A percentile compares a stretch with the other conserved stretches of the same genome.
Evolutionary conservation across 108 stramenopile genomes (phyloP).

Genomic region (Cyclotella kingstonii): DNA sequence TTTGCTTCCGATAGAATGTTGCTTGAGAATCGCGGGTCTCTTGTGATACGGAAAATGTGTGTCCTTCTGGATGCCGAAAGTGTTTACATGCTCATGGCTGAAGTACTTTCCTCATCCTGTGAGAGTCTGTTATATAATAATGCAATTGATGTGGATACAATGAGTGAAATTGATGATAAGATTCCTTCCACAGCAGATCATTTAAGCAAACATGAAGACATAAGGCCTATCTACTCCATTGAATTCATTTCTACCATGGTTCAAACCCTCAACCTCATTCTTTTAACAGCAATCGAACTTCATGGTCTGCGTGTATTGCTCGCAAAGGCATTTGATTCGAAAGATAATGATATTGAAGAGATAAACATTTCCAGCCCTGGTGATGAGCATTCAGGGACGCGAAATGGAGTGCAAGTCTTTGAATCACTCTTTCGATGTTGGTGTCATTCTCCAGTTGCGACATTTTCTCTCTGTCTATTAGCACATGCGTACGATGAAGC

Average conservation of each 20-base stretch:
- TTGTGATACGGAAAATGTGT: slow-evolving; percentile 96
- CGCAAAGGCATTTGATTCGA: slow-evolving; percentile 44
- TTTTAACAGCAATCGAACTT: slow-evolving; percentile 95
- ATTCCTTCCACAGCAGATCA: slow-evolving; percentile 23
- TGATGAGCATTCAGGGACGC: slow-evolving; percentile 32
- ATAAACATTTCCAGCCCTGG: slow-evolving; percentile 4
- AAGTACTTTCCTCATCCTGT: slow-evolving; percentile 70
- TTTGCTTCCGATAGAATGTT: slow-evolving; percentile 88
- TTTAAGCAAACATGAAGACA: slow-evolving; percentile 38
- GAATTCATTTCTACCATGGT: slow-evolving; percentile 96
- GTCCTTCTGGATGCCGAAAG: slow-evolving; percentile 90
- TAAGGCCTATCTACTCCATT: slow-evolving; percentile 43
- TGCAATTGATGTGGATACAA: slow-evolving; percentile 9
- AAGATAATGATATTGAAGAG: slow-evolving; percentile 18
- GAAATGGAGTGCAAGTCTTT: slow-evolving; percentile 72
- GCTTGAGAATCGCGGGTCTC: slow-evolving; percentile 93
- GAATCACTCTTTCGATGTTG: slow-evolving; percentile 89
- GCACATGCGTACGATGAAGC: slow-evolving; percentile 95
- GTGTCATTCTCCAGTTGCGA: slow-evolving; percentile 97
- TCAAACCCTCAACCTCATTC: slow-evolving; percentile 95
- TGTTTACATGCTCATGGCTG: slow-evolving; percentile 92
- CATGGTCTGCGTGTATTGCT: slow-evolving; percentile 80
- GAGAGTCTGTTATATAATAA: slow-evolving; percentile 4
- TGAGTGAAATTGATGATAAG: slow-evolving; percentile 10
- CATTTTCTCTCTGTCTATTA: slow-evolving; percentile 93